phyloP scores from a whole-genome alignment of 352 stramenopile genomes.

The Globisporangium nodosum region DNA sequence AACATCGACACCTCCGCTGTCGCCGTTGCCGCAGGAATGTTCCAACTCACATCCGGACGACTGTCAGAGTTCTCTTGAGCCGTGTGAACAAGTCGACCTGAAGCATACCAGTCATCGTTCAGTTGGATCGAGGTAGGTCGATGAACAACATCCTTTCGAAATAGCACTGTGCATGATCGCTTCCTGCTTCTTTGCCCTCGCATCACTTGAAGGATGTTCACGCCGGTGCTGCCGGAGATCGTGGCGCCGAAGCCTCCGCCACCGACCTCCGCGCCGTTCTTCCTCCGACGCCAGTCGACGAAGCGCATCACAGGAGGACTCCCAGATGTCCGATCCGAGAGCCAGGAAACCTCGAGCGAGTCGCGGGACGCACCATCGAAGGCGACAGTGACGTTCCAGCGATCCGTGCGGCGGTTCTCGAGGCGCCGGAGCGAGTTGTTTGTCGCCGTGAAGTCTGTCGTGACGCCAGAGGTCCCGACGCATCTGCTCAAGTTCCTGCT shows the following conservation, averaged over 20 bases:
- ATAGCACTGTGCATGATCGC: too few relatives aligned
- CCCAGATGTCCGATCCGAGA: neutral
- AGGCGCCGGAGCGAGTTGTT: neutral
- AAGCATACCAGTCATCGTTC: too few relatives aligned
- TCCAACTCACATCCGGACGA: too few relatives aligned
- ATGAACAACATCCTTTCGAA: too few relatives aligned
- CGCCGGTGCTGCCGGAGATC: neutral
- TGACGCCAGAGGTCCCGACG: slow-evolving; percentile 29
- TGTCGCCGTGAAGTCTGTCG: neutral
- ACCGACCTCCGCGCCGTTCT: neutral
- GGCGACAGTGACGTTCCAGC: neutral
- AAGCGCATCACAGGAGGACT: neutral
- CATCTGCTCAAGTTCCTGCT: slow-evolving; percentile 55
- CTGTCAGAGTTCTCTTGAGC: too few relatives aligned
- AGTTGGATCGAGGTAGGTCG: too few relatives aligned
- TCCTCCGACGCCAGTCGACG: neutral
- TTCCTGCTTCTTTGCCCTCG: too few relatives aligned
- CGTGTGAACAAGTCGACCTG: too few relatives aligned
- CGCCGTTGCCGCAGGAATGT: too few relatives aligned
- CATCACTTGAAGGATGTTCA: neutral
- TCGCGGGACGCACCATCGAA: neutral
- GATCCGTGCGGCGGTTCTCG: neutral
- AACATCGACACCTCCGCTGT: too few relatives aligned
- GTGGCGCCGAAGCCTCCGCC: neutral
- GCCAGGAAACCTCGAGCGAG: neutral